These are phyloP conservation scores for Solanum phureja DNA, from an alignment of 257 asterid genomes.

Conservation along the genomic window DNA sequence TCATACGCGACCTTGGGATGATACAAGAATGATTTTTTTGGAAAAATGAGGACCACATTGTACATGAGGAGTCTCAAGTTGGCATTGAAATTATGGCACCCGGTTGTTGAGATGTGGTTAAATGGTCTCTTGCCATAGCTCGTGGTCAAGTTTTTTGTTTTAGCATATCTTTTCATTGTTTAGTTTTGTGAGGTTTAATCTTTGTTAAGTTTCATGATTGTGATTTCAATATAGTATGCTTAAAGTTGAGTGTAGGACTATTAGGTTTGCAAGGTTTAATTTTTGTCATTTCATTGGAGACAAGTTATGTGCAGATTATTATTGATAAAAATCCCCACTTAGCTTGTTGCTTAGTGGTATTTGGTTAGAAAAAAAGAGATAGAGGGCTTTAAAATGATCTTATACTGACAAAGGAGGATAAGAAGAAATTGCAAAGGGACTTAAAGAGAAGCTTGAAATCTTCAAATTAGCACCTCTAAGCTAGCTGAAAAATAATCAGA, in stretches of 20 bases:
- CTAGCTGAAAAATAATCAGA: too few relatives aligned
- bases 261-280: not conserved
- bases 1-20: not conserved
- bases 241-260: not conserved
- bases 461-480: not conserved
- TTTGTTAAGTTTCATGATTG: not conserved
- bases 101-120: not conserved
- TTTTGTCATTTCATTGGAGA: not conserved
- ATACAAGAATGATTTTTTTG: too few relatives aligned
- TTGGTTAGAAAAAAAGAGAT: not conserved
- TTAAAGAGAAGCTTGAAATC: not conserved
- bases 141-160: not conserved
- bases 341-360: not conserved
- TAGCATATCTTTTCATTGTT: not conserved
- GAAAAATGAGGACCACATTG: not conserved
- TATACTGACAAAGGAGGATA: not conserved
- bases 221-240: not conserved
- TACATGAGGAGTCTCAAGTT: not conserved
- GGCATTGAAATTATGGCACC: not conserved
- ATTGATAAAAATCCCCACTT: not conserved
- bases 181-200: not conserved
- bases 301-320: not conserved
- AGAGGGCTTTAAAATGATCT: too few relatives aligned
- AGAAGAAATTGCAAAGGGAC: not conserved
- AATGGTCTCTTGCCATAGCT: not conserved